Evolutionary conservation across 441 rosid genomes (phyloP).

Genomic region (Adansonia gregorii): DNA sequence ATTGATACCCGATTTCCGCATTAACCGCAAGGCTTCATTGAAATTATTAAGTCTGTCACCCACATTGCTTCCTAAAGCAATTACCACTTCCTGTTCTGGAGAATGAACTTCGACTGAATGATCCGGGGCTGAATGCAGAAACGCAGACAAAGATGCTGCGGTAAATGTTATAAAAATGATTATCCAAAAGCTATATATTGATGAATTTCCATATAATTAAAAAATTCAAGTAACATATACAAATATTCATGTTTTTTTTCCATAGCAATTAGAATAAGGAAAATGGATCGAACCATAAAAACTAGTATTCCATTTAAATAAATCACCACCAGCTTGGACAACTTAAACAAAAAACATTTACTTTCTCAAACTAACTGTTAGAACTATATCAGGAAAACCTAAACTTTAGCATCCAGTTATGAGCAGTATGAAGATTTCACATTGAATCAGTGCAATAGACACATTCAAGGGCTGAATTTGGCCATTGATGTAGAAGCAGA

Average conservation of each 20-base stretch:
- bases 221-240: not conserved
- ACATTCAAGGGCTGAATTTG: conserved; percentile 2
- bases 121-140: conserved; percentile 47
- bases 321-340: not conserved
- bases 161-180: conserved; percentile 14
- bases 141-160: conserved; percentile 49
- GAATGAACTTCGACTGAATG: conserved; percentile 56
- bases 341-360: not conserved
- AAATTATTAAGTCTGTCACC: conserved; percentile 77
- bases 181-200: conserved; percentile 21
- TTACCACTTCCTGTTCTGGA: conserved; percentile 77
- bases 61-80: conserved; percentile 92
- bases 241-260: not conserved
- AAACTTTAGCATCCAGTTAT: not conserved
- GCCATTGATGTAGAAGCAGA: not conserved
- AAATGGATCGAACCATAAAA: not conserved
- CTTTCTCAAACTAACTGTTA: not conserved
- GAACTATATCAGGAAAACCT: not conserved
- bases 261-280: not conserved
- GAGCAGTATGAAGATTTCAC: not conserved
- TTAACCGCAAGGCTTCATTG: conserved; percentile 60
- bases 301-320: not conserved
- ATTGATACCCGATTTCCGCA: conserved; percentile 66
- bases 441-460: not conserved
- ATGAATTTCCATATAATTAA: not conserved